These are phyloP conservation scores for Podila verticillata DNA, from an alignment of 192 early-diverging fungal species.

Conservation along the genomic window DNA sequence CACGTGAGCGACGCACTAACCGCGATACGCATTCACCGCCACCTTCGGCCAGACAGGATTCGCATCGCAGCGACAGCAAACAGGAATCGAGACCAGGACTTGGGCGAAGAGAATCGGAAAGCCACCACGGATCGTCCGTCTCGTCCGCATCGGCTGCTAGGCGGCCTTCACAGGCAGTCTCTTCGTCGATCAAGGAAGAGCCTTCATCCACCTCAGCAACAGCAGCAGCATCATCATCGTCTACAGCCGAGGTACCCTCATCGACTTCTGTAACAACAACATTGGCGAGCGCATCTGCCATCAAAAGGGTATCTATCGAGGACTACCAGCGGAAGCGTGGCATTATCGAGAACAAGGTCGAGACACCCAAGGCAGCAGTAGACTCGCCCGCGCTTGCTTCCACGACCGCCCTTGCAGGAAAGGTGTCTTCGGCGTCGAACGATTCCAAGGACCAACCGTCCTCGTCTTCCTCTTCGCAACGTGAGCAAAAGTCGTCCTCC, in stretches of 20 bases:
- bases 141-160: background rate
- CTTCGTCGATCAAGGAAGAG: background rate
- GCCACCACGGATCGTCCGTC: background rate
- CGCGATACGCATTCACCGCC: background rate
- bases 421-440: slow-evolving; percentile 7
- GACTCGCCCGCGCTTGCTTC: slow-evolving; percentile 38
- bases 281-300: background rate
- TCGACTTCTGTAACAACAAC: background rate
- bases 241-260: background rate
- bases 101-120: background rate
- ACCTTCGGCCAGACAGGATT: background rate
- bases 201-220: background rate
- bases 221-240: background rate
- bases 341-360: slow-evolving; percentile 23
- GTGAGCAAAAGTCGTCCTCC: slow-evolving; percentile 23
- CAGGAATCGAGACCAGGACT: background rate
- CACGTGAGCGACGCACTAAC: slow-evolving; percentile 20
- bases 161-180: background rate
- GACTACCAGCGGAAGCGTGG: slow-evolving; percentile 42
- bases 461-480: background rate
- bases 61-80: background rate
- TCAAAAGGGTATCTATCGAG: slow-evolving; percentile 44
- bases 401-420: slow-evolving; percentile 10
- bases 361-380: slow-evolving; percentile 38
- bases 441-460: slow-evolving; percentile 5